phyloP scores from a whole-genome alignment of 257 asterid genomes.

The Nicotiana obtusifolia region DNA sequence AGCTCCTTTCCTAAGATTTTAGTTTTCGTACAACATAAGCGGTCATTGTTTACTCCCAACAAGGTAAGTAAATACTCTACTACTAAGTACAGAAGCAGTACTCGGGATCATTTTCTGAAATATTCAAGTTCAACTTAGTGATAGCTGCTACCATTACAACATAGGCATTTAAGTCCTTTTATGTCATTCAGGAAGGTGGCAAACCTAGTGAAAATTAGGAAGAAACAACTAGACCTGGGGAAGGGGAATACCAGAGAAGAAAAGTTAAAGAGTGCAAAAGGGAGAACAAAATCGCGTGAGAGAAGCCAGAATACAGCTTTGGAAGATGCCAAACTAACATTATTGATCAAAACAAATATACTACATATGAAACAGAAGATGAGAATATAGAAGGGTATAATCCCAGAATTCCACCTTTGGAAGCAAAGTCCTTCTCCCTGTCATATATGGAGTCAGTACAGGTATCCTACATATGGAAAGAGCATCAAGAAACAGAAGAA shows the following conservation, averaged over 20 bases:
- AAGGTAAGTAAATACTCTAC: neutral
- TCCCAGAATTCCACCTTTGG: constrained; percentile 54
- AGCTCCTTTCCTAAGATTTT: too few relatives aligned
- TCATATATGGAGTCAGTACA: constrained; percentile 48
- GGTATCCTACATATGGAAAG: constrained; percentile 77
- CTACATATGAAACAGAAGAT: neutral
- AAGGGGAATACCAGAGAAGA: neutral
- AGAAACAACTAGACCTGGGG: neutral
- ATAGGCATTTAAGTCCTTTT: neutral
- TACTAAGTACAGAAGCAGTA: neutral
- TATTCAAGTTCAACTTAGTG: neutral
- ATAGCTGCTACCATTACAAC: neutral
- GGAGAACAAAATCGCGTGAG: neutral
- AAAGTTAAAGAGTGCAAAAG: neutral
- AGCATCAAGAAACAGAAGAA: constrained; percentile 78
- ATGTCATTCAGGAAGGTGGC: neutral
- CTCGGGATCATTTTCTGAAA: neutral
- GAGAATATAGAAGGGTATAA: constrained; percentile 7
- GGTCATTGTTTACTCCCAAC: neutral
- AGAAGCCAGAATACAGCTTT: neutral
- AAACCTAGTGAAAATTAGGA: neutral
- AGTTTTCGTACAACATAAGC: neutral
- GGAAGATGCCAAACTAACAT: neutral
- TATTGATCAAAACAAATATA: neutral
- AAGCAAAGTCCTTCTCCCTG: constrained; percentile 48